These are phyloP conservation scores for Glycine tomentella DNA, from an alignment of 306 rosid species.

Conservation along the genomic window DNA sequence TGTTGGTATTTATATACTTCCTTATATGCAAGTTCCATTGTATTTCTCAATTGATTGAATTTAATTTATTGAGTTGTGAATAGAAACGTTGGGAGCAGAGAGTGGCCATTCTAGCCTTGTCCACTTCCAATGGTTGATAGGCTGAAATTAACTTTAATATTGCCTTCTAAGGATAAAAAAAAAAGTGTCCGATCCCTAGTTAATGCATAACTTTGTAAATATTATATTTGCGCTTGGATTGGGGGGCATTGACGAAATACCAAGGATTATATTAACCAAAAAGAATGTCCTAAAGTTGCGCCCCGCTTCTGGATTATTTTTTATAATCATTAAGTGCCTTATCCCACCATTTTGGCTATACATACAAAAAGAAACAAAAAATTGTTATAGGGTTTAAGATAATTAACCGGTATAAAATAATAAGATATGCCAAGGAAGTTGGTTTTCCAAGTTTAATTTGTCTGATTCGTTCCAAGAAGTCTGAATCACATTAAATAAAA, in stretches of 20 bases:
- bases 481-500: too few species aligned
- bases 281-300: conserved; percentile 41
- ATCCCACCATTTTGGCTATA: too few species aligned
- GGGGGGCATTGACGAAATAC: conserved; percentile 46
- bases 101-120: conserved; percentile 53
- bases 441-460: too few species aligned
- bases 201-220: conserved; percentile 13
- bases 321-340: too few species aligned
- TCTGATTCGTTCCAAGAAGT: too few species aligned
- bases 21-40: neutral
- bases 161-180: conserved; percentile 37
- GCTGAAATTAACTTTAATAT: neutral
- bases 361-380: too few species aligned
- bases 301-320: too few species aligned
- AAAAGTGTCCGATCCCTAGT: conserved; percentile 12
- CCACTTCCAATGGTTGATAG: conserved; percentile 42
- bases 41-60: neutral
- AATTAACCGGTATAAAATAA: too few species aligned
- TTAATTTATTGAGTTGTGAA: conserved; percentile 19
- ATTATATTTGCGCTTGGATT: neutral
- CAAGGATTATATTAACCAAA: conserved; percentile 39
- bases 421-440: too few species aligned
- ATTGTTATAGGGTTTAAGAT: too few species aligned
- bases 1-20: neutral
- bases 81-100: neutral